Evolutionary conservation across 441 rosid genomes (phyloP).

Genomic region (Lepidium campestre): DNA sequence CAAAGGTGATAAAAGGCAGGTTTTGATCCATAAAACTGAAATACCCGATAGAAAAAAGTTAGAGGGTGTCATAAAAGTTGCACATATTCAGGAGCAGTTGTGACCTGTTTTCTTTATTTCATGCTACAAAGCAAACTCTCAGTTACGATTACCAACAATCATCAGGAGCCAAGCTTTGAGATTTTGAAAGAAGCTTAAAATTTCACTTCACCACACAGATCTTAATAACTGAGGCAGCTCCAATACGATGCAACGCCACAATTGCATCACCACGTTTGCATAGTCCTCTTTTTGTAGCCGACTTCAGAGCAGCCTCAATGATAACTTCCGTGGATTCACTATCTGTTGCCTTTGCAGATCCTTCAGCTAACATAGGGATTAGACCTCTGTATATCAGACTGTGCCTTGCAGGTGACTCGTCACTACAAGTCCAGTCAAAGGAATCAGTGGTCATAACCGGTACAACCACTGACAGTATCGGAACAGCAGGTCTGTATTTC

Average conservation of each 20-base stretch:
- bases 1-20: background rate
- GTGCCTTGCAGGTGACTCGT: constrained; percentile 87
- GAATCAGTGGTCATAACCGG: constrained; percentile 82
- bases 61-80: background rate
- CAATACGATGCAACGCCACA: constrained; percentile 83
- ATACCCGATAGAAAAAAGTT: background rate
- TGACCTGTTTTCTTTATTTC: constrained; percentile 19
- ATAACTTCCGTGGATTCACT: constrained; percentile 83
- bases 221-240: constrained; percentile 87
- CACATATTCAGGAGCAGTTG: background rate
- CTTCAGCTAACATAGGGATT: constrained; percentile 76
- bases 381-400: constrained; percentile 78
- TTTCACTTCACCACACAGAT: constrained; percentile 77
- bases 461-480: constrained; percentile 85
- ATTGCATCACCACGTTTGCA: constrained; percentile 73
- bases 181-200: background rate
- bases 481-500: constrained; percentile 93
- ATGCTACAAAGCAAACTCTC: constrained; percentile 10
- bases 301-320: constrained; percentile 64
- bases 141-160: constrained; percentile 22
- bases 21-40: background rate
- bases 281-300: constrained; percentile 54
- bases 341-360: constrained; percentile 91
- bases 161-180: constrained; percentile 14
- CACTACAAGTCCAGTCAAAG: constrained; percentile 84